These are phyloP conservation scores for Mycena latifolia DNA, from an alignment of 768 basidiomycete genomes.

Conservation along the genomic window DNA sequence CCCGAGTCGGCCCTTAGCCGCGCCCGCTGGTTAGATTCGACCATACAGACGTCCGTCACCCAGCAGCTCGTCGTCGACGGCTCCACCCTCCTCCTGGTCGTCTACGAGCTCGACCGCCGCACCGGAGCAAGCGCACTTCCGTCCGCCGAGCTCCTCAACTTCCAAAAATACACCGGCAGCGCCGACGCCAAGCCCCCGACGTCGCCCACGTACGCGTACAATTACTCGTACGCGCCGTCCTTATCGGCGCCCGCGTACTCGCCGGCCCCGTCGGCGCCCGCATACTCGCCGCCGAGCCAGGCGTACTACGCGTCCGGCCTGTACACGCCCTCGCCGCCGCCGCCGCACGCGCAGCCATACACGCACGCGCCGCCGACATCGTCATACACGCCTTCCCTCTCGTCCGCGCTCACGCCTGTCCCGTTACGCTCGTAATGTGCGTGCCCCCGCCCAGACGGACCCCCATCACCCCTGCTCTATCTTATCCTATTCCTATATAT, in stretches of 20 bases:
- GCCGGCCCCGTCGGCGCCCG: background rate
- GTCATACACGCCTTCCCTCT: slow-evolving; percentile 48
- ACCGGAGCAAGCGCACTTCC: slow-evolving; percentile 60
- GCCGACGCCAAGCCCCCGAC: slow-evolving; percentile 13
- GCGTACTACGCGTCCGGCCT: slow-evolving; percentile 2
- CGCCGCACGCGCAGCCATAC: slow-evolving; percentile 3
- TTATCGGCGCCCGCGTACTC: slow-evolving; percentile 11
- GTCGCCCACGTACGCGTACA: background rate
- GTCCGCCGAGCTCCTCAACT: slow-evolving; percentile 69
- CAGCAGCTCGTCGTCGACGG: slow-evolving; percentile 80
- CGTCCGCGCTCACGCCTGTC: slow-evolving; percentile 58
- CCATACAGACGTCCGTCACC: slow-evolving; percentile 66
- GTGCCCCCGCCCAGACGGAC: background rate
- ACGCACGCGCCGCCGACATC: slow-evolving; percentile 17
- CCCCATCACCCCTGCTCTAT: background rate
- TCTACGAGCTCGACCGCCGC: slow-evolving; percentile 77
- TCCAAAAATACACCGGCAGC: slow-evolving; percentile 50
- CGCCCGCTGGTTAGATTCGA: slow-evolving; percentile 79
- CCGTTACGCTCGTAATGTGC: slow-evolving; percentile 35
- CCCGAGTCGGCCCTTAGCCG: slow-evolving; percentile 76
- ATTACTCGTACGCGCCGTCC: background rate
- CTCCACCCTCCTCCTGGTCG: slow-evolving; percentile 70
- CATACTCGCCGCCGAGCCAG: slow-evolving; percentile 3
- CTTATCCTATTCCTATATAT: slow-evolving; percentile 33
- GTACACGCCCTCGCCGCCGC: background rate